Evolutionary conservation across 2,329 filamentous ascomycete species (phyloP), one percentile per base, ranked within the genome.

Genomic region (Penicillium sclerotiorum): DNA sequence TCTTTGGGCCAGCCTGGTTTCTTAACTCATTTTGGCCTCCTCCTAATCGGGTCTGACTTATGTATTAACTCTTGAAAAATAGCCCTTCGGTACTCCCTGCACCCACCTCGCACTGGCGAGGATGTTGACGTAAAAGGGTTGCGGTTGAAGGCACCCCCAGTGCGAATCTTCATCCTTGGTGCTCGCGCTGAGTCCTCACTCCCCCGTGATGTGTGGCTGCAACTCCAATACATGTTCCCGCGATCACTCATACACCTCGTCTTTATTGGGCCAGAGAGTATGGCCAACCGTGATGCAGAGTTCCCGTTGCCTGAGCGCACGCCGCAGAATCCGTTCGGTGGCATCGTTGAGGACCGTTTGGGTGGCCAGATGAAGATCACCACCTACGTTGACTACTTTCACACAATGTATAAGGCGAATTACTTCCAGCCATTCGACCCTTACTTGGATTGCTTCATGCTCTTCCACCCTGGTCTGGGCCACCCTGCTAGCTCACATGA

Each of bases 341-440:
- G 89, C n/a, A 81, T 99, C 45, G 84, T 96, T 12, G 95, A 99
- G 74, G 93, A 95, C 70, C 85, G 93, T 45, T 81, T 99, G 8
- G 90, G 88, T 67, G 85, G 88, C 47, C 87, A 88, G 59, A 85
- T 97, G 84, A 99, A 99, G 78, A 95, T 99, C 65, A 94, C 88
- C 70, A 99, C 95, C 0, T 96, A 92, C 65, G 93, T 97, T 44
- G 94, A 99, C 62, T 96, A 99, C 76, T 99, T 95, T 77, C 93
- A 99, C 73, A 97, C 90, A 2, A 83, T 99, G 61, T 93, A 99
- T 75, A 85, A 91, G 68, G 89, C 93, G 0, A 88, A 90, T 40
- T 83, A 92, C 67, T 99, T 97, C 75, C 85, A 89, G 50, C 94
- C 95, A 0, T 96, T 95, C 68, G 94, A 99, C 68, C 94, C 94